phyloP scores from a whole-genome alignment of 768 basidiomycete genomes.

The Gloeophyllum trabeum region DNA sequence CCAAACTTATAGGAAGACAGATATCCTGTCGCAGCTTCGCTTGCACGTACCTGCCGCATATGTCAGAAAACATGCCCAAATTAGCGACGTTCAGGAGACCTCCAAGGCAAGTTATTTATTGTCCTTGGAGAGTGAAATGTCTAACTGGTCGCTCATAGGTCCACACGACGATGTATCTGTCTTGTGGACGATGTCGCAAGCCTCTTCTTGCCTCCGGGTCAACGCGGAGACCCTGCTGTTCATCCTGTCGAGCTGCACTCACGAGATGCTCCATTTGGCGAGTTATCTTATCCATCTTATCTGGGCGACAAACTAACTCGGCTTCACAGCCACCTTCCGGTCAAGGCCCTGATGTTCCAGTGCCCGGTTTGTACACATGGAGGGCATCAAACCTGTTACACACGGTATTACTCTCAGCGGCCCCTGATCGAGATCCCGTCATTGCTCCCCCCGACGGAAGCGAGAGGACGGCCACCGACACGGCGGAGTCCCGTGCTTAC shows the following conservation, averaged over 20 bases:
- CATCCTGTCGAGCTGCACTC: slow-evolving; percentile 34
- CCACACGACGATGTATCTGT: slow-evolving; percentile 60
- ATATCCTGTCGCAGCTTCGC: slow-evolving; percentile 49
- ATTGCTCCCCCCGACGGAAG: slow-evolving; percentile 15
- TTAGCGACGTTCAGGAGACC: slow-evolving; percentile 36
- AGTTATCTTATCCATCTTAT: slow-evolving; percentile 12
- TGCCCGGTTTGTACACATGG: slow-evolving; percentile 74
- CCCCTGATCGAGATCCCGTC: slow-evolving; percentile 37
- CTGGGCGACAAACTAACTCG: slow-evolving; percentile 3
- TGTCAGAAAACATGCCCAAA: slow-evolving; percentile 50
- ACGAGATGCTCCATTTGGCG: slow-evolving; percentile 67
- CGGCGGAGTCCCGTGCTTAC: background rate
- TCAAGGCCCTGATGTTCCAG: slow-evolving; percentile 56
- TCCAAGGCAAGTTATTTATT: slow-evolving; percentile 34
- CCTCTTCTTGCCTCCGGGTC: slow-evolving; percentile 35
- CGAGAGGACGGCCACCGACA: slow-evolving; percentile 7
- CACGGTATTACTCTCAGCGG: slow-evolving; percentile 48
- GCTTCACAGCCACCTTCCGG: slow-evolving; percentile 56
- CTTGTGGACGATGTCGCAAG: slow-evolving; percentile 62
- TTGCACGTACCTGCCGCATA: slow-evolving; percentile 64
- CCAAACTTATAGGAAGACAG: slow-evolving; percentile 21
- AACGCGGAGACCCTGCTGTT: slow-evolving; percentile 34
- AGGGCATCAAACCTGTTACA: slow-evolving; percentile 73
- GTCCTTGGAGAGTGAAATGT: background rate
- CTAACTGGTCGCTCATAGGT: slow-evolving; percentile 28